These are phyloP conservation scores for Spinellus fusiger DNA, from an alignment of 192 early-diverging fungal genomes.

Conservation along the genomic window DNA sequence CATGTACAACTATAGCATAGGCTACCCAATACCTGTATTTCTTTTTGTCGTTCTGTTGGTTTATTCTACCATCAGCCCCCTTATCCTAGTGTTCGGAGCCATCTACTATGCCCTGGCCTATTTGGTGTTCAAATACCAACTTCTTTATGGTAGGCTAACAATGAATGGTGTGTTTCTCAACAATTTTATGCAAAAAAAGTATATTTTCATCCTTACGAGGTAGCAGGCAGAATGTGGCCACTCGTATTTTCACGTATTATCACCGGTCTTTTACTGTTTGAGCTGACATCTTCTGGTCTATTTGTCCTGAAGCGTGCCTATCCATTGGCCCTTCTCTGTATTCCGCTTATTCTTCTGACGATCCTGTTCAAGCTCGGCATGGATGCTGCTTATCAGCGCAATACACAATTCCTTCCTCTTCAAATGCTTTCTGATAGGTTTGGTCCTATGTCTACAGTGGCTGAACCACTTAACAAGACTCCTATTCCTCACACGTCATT, in stretches of 20 bases:
- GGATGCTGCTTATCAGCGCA: conserved; percentile 33
- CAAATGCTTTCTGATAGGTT: conserved; percentile 31
- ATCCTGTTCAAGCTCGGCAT: conserved; percentile 39
- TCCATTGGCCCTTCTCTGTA: conserved; percentile 32
- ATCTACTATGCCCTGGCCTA: conserved; percentile 64
- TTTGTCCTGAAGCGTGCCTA: conserved; percentile 51
- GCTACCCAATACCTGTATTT: conserved; percentile 64
- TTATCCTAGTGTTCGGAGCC: conserved; percentile 63
- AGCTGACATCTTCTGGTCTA: conserved; percentile 56
- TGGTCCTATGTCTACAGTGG: conserved; percentile 14
- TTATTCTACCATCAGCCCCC: conserved; percentile 71
- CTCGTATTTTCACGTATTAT: conserved; percentile 64
- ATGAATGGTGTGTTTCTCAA: not conserved
- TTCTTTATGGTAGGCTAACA: conserved; percentile 52
- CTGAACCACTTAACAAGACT: not conserved
- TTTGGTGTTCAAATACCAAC: conserved; percentile 68
- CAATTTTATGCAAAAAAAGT: conserved; percentile 27
- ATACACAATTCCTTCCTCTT: conserved; percentile 42
- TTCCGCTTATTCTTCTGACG: conserved; percentile 44
- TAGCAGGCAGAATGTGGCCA: conserved; percentile 67
- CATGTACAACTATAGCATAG: conserved; percentile 62
- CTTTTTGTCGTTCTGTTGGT: conserved; percentile 68
- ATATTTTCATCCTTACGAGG: conserved; percentile 71
- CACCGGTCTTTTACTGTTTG: conserved; percentile 58
- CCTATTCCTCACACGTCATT: not conserved